A percentile compares a stretch with the other conserved stretches of the same genome.
Evolutionary conservation across 495 filamentous ascomycete genomes (phyloP).

Genomic region (Penicillium cosmopolitanum): DNA sequence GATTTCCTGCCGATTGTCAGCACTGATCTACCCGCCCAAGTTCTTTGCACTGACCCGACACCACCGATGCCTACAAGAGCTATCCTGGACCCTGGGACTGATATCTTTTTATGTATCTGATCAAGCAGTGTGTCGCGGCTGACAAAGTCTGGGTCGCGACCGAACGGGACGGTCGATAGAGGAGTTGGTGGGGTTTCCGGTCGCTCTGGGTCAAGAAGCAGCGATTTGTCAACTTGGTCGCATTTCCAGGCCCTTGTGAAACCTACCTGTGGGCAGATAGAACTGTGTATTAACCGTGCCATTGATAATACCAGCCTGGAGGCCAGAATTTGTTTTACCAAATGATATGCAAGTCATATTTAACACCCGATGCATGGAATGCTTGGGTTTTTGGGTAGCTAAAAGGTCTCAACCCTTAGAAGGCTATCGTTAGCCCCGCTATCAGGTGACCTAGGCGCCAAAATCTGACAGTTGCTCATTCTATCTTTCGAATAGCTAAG

Average conservation of each 20-base stretch:
- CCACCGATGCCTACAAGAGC: constrained; percentile 38
- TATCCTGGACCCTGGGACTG: constrained; percentile 25
- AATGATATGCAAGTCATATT: too few species aligned
- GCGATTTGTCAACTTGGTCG: not conserved
- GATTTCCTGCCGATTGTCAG: constrained; percentile 37
- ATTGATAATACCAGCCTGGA: too few species aligned
- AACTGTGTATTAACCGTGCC: too few species aligned
- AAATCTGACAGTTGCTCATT: too few species aligned
- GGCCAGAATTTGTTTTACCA: too few species aligned
- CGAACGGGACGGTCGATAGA: constrained; percentile 34
- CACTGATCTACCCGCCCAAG: constrained; percentile 1
- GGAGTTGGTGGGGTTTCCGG: constrained; percentile 23
- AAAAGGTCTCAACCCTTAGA: too few species aligned
- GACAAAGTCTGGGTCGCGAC: constrained; percentile 40
- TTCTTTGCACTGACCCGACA: constrained; percentile 31
- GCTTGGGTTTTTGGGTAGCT: too few species aligned
- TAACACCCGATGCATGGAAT: too few species aligned
- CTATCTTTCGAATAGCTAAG: too few species aligned
- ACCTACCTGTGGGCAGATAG: not conserved
- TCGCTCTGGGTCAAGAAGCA: constrained; percentile 1
- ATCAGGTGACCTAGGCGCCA: too few species aligned
- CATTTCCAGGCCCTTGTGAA: not conserved
- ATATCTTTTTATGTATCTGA: constrained; percentile 29
- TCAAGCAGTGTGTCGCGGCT: constrained; percentile 28
- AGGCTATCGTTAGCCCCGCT: too few species aligned